Base-by-base conservation (phyloP, 2,329 filamentous ascomycete species). In the Colletotrichum agaves region DNA sequence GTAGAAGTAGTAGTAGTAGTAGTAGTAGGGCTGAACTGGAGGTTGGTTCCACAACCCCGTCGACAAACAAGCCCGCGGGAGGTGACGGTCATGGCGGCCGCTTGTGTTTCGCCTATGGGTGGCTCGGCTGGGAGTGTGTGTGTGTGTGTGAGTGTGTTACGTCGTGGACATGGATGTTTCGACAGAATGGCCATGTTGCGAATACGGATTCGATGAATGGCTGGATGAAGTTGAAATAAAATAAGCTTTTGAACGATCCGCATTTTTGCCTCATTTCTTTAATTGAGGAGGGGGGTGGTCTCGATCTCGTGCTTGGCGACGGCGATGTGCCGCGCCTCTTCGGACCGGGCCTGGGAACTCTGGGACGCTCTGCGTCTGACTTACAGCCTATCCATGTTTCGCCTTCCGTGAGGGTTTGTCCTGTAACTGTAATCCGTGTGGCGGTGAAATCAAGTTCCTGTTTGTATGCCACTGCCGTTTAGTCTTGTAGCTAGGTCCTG, bases 181-280 rank as follows among this genome's bases (percentile, higher is more conserved):
- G 21, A 50, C 21, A 15, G 49, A 50, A 50, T 43, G 35, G 31
- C 10, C 12, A 6, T n/a, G 15, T 46, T 52, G 27, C 19, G 44
- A 33, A 33, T 47, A 52, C 21, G 46, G 52, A 66, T 3, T 10
- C 7, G 23, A 39, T 5, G 31, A 49, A 37, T 58, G 68, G 37
- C 15, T 68, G 15, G 37, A 60, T 41, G 58, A 63, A 10, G 21
- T 56, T 27, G 43, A 56, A n/a, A 46, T 39, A 41, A 21, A 52
- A 33, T 52, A 61, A 61, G 58, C 58, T 61, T 61, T 35, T 43
- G 11, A 17, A 52, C 33, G 58, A 52, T 61, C 58, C 47, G 56
- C 56, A 37, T 43, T 23, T 23, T 37, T 15, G 56, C 56, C 43
- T 58, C 27, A 3, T 46, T 58, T 58, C 55, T 33, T 33, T 39